Evolutionary conservation across 345 rosid species (phyloP).

Genomic region (Erucastrum elatum): DNA sequence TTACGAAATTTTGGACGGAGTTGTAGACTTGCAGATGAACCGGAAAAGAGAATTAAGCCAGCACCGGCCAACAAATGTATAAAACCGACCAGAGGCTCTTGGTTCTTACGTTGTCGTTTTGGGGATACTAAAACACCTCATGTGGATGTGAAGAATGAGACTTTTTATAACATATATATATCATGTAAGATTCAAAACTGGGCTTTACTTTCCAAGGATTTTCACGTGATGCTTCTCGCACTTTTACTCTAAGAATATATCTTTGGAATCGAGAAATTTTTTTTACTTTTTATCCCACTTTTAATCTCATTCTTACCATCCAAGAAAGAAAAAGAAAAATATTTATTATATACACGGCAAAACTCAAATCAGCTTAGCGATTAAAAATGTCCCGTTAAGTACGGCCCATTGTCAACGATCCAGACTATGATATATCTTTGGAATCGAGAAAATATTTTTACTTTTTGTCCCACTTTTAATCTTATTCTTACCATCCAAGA

Average conservation of each 20-base stretch:
- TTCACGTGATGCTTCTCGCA: conserved; percentile 30
- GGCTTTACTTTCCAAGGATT: conserved; percentile 32
- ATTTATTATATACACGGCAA: too few species aligned
- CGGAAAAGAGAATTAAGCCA: conserved; percentile 13
- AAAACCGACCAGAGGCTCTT: conserved; percentile 28
- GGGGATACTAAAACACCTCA: conserved; percentile 41
- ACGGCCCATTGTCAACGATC: too few species aligned
- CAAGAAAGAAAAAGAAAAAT: too few species aligned
- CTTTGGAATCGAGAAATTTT: not conserved
- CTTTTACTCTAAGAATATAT: not conserved
- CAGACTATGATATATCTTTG: too few species aligned
- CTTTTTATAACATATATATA: not conserved
- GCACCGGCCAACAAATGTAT: conserved; percentile 30
- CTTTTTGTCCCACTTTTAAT: not conserved
- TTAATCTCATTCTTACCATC: too few species aligned
- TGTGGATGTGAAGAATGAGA: conserved; percentile 31
- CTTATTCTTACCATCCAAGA: not conserved
- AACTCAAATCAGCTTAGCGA: too few species aligned
- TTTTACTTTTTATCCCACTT: not conserved
- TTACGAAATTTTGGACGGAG: not conserved
- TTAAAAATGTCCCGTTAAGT: too few species aligned
- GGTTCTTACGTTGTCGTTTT: conserved; percentile 28
- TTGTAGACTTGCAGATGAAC: not conserved
- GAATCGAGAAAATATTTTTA: too few species aligned
- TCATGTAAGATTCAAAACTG: conserved; percentile 13